Conservation (phyloP, 371 early-diverging fungal species). For the Mucor ambiguus region DNA sequence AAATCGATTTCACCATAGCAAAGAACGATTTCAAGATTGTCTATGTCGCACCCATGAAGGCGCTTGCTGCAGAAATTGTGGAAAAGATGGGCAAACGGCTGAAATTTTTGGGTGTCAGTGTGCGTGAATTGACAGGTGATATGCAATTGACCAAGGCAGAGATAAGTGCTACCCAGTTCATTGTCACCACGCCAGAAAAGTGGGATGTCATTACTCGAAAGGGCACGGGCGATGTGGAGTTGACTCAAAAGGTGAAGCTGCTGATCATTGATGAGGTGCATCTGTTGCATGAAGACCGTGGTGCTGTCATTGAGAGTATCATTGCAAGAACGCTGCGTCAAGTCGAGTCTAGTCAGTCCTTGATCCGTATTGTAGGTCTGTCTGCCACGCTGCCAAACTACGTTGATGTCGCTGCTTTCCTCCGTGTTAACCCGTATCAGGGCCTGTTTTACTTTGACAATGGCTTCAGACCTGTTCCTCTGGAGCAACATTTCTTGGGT, state of each 20-base stretch:
- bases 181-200: constrained; percentile 99
- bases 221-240: constrained; percentile 87
- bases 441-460: constrained; percentile 97
- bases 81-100: constrained; percentile 90
- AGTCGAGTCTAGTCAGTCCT: constrained; percentile 88
- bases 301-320: constrained; percentile 97
- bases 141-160: constrained; percentile 96
- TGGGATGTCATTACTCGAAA: constrained; percentile 99
- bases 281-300: constrained; percentile 98
- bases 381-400: constrained; percentile 99
- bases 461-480: constrained; percentile 93
- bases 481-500: constrained; percentile 95
- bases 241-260: constrained; percentile 86
- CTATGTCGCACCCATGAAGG: constrained; percentile 99
- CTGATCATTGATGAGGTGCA: constrained; percentile 99
- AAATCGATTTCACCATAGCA: constrained; percentile 58
- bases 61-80: constrained; percentile 97
- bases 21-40: constrained; percentile 93
- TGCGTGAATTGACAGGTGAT: constrained; percentile 95
- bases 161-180: constrained; percentile 90
- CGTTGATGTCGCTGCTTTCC: constrained; percentile 94
- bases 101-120: constrained; percentile 81
- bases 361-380: constrained; percentile 98
- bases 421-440: constrained; percentile 90
- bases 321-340: constrained; percentile 95